These are phyloP conservation scores for Olyra latifolia DNA, from an alignment of 176 grass and related monocot genomes.

Conservation along the genomic window DNA sequence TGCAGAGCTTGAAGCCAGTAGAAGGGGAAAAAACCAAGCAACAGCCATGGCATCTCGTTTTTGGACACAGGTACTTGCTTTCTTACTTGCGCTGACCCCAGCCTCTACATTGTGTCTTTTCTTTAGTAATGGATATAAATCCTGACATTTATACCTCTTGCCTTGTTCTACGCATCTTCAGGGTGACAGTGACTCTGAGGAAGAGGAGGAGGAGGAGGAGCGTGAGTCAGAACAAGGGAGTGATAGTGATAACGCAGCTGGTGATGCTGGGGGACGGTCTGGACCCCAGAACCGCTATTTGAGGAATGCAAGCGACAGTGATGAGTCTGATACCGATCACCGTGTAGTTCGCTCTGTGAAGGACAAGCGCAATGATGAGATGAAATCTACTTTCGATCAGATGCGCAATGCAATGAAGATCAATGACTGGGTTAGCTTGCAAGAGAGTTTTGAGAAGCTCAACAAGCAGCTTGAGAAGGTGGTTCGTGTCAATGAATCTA, in stretches of 20 bases:
- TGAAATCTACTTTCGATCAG: conserved; percentile 81
- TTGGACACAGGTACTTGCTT: conserved; percentile 59
- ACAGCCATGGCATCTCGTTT: conserved; percentile 80
- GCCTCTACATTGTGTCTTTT: not conserved
- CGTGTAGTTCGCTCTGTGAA: conserved; percentile 72
- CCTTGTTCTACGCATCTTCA: conserved; percentile 24
- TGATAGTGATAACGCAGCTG: conserved; percentile 34
- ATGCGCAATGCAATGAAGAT: conserved; percentile 98
- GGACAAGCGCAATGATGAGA: conserved; percentile 87
- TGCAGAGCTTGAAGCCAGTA: conserved; percentile 12
- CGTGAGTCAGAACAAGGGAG: conserved; percentile 45
- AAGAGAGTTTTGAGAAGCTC: conserved; percentile 89
- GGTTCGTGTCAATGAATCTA: conserved; percentile 79
- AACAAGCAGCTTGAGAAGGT: conserved; percentile 99
- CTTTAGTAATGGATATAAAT: not conserved
- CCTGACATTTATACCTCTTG: not conserved
- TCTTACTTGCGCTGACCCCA: not conserved
- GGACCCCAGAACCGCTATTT: conserved; percentile 55
- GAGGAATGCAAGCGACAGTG: conserved; percentile 54
- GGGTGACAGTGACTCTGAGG: conserved; percentile 84
- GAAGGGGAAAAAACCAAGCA: conserved; percentile 10
- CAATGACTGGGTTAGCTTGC: conserved; percentile 92
- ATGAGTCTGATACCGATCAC: conserved; percentile 72
- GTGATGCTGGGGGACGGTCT: conserved; percentile 13
- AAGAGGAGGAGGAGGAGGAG: conserved; percentile 74